A percentile compares a stretch with the other conserved stretches of the same genome.
Evolutionary conservation across 768 basidiomycete genomes (phyloP).

Genomic region (Mrakia blollopis): DNA sequence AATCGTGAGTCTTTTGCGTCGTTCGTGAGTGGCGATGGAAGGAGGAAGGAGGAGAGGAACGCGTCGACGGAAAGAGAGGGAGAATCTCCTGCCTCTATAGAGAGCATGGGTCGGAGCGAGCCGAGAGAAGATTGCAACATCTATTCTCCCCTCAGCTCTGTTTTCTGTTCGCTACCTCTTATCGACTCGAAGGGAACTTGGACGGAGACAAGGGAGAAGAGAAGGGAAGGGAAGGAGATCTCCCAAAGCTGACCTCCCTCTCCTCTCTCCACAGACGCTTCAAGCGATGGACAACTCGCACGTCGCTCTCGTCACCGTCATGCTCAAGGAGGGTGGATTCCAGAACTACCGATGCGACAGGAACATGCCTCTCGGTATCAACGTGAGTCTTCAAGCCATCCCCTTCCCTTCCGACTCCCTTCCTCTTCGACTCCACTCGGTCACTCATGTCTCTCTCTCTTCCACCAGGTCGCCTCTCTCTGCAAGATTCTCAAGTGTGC

Average conservation of each 20-base stretch:
- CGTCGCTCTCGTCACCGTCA: conserved; percentile 89
- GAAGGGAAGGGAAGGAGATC: background rate
- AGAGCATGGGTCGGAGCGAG: background rate
- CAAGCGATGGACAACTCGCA: conserved; percentile 99
- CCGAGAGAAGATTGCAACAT: background rate
- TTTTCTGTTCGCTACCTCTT: background rate
- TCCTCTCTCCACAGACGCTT: conserved; percentile 53
- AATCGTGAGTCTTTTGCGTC: conserved; percentile 53
- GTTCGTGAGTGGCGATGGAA: background rate
- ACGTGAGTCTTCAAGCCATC: conserved; percentile 38
- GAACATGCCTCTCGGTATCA: conserved; percentile 59
- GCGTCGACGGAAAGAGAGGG: background rate
- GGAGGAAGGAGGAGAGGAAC: background rate
- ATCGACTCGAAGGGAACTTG: background rate
- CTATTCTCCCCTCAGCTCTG: background rate
- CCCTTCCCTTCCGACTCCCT: background rate
- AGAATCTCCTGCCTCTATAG: background rate
- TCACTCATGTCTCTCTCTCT: conserved; percentile 39
- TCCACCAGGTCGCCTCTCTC: conserved; percentile 77
- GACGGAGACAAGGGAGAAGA: background rate
- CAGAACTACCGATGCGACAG: conserved; percentile 83
- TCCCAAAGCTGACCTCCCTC: background rate
- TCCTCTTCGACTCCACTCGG: background rate
- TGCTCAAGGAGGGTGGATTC: conserved; percentile 74
- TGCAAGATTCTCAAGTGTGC: conserved; percentile 97